These are phyloP conservation scores for Phytophthora agathidicida DNA, from an alignment of 352 stramenopile species.

Conservation along the genomic window DNA sequence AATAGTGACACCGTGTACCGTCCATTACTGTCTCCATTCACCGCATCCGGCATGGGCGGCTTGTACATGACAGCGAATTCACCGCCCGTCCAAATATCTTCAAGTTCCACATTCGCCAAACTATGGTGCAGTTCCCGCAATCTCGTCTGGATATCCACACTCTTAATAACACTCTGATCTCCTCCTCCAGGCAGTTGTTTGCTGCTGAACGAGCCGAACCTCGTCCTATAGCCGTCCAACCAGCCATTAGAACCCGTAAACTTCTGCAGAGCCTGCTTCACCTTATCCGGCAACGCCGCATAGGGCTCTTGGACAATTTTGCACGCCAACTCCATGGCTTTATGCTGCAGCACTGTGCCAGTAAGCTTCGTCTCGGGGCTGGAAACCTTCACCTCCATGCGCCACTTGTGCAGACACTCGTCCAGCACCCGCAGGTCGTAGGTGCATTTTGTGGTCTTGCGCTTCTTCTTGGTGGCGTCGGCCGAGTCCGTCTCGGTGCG, in stretches of 20 bases:
- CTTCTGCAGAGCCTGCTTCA: conserved; percentile 71
- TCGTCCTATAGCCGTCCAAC: conserved; percentile 85
- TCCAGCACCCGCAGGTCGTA: conserved; percentile 84
- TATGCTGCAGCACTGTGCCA: conserved; percentile 80
- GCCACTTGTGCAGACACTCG: conserved; percentile 88
- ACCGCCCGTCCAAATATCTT: conserved; percentile 82
- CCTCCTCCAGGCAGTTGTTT: conserved; percentile 54
- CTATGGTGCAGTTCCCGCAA: conserved; percentile 82
- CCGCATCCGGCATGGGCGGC: conserved; percentile 21
- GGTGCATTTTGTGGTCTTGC: conserved; percentile 87
- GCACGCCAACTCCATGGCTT: conserved; percentile 82
- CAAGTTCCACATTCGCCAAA: conserved; percentile 57
- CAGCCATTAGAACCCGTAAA: conserved; percentile 87
- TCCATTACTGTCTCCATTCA: conserved; percentile 27
- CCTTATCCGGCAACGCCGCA: conserved; percentile 71
- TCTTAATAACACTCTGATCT: conserved; percentile 79
- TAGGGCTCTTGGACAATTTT: conserved; percentile 79
- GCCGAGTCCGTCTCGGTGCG: conserved; percentile 87
- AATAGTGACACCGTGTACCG: conserved; percentile 81
- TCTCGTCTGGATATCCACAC: conserved; percentile 85
- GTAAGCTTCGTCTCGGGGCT: conserved; percentile 82
- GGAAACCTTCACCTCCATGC: conserved; percentile 86
- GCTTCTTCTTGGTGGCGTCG: conserved; percentile 84
- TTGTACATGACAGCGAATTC: conserved; percentile 82
- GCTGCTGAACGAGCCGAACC: conserved; percentile 84